phyloP scores from a whole-genome alignment of 495 filamentous ascomycete genomes.

The Neurospora intermedia region DNA sequence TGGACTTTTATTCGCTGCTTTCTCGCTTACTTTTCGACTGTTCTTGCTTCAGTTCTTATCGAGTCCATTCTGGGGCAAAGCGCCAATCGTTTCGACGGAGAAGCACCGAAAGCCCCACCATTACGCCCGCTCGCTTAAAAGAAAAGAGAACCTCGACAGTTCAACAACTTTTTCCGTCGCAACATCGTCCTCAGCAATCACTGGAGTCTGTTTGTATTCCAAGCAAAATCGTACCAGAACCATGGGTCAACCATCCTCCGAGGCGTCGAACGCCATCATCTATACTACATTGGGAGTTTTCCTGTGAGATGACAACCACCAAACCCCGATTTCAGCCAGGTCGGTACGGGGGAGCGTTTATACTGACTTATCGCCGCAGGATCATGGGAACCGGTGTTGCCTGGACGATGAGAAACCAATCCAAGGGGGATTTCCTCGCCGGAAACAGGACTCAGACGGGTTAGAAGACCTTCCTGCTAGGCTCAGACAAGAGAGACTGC shows the following conservation, averaged over 20 bases:
- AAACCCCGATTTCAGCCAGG: not conserved
- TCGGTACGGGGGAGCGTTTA: not conserved
- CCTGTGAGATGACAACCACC: constrained; percentile 38
- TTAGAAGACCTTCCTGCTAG: constrained; percentile 31
- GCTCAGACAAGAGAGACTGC: not conserved
- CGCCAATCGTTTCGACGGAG: not conserved
- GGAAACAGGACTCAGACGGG: constrained; percentile 68
- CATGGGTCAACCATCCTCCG: constrained; percentile 59
- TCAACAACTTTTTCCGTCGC: not conserved
- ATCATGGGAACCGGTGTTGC: constrained; percentile 53
- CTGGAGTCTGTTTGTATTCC: not conserved
- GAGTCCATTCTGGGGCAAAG: not conserved
- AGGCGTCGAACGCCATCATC: constrained; percentile 66
- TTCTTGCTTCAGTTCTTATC: not conserved
- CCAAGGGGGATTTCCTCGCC: constrained; percentile 56
- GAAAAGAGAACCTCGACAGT: not conserved
- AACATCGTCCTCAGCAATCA: not conserved
- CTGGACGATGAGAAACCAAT: constrained; percentile 56
- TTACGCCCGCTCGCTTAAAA: not conserved
- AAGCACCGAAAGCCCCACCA: not conserved
- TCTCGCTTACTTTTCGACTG: not conserved
- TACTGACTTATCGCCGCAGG: constrained; percentile 24
- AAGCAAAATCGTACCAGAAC: not conserved
- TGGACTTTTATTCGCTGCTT: not conserved
- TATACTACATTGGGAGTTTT: constrained; percentile 64